phyloP scores from a whole-genome alignment of 306 rosid genomes.

The Medicago arabica region DNA sequence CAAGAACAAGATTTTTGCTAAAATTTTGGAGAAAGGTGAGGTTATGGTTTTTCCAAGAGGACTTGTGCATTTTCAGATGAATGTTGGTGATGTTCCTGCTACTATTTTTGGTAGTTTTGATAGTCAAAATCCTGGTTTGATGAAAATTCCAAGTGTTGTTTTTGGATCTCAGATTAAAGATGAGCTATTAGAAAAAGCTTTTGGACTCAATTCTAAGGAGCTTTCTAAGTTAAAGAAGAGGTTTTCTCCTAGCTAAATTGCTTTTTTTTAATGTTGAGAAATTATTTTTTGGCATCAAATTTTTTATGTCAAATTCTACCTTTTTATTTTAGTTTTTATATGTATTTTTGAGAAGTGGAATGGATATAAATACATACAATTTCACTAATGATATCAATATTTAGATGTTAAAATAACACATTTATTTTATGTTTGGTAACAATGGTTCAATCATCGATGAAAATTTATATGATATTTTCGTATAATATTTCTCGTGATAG shows the following conservation, averaged over 20 bases:
- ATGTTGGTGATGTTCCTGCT: conserved; percentile 83
- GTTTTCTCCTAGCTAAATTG: conserved; percentile 46
- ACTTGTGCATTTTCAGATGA: conserved; percentile 87
- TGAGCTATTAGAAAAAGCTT: conserved; percentile 84
- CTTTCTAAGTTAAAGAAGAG: conserved; percentile 67
- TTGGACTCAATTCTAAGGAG: conserved; percentile 73
- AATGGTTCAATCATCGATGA: neutral
- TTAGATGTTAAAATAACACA: neutral
- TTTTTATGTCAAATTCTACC: neutral
- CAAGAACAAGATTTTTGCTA: conserved; percentile 69
- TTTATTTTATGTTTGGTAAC: conserved; percentile 27
- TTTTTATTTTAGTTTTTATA: neutral
- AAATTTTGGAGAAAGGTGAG: conserved; percentile 85
- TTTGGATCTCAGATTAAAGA: conserved; percentile 84
- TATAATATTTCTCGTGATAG: conserved; percentile 15
- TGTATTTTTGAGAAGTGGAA: neutral
- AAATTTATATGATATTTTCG: conserved; percentile 24
- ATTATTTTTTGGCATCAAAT: neutral
- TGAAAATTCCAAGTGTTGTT: conserved; percentile 68
- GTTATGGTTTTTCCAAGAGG: conserved; percentile 95
- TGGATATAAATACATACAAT: too few relatives aligned
- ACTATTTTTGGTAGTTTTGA: conserved; percentile 82
- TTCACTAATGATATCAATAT: neutral
- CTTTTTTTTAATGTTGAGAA: neutral
- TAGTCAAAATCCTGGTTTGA: conserved; percentile 90